Base-by-base conservation (phyloP, 176 grass and related monocot genomes). In the Rhynchospora breviuscula region DNA sequence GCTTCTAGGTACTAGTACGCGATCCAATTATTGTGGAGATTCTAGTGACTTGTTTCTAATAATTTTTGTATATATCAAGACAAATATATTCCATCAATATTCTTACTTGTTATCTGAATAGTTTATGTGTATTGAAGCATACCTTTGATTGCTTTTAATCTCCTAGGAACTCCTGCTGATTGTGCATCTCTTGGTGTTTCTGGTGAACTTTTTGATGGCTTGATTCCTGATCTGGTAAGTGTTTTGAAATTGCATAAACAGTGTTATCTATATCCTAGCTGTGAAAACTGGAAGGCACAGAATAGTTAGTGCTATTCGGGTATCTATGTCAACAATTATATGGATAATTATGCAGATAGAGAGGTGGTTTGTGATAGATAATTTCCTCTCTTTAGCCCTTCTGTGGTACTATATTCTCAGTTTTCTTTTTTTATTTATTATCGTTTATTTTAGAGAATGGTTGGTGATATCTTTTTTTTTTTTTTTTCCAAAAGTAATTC, bases 151-250 rank as follows among this genome's bases (percentile, higher is more conserved):
- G 48, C 12, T n/a, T 78, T 71, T 84, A 19, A 77, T 88, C 8
- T 80, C 2, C 11, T 69, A 99, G 96, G 96, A 82, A 99, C 54
- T 90, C 96, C 96, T 71, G 92, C 91, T 23, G 96, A 99, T 85
- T 99, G 93, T 31, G 87, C 96, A 60, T 95, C 93, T 66, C 84
- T 99, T 83, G 96, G 96, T 77, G 90, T 99, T 80, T 99, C 96
- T 52, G 96, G 96, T 17, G 93, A 99, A 67, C 89, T 99, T 64
- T 99, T 95, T 73, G 81, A 91, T 90, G 93, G 91, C 82, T 81
- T 93, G 54, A 43, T 93, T 86, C 96, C 96, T 87, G 93, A 99
- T 87, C 71, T 99, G 85, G 96, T 95, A 88, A 87, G 86, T 56
- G 66, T 45, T 59, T 44, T 31, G 69, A 47, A 65, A 84, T 83